phyloP scores from a whole-genome alignment of 192 early-diverging fungal genomes.

The Jimgerdemannia flammicorona region DNA sequence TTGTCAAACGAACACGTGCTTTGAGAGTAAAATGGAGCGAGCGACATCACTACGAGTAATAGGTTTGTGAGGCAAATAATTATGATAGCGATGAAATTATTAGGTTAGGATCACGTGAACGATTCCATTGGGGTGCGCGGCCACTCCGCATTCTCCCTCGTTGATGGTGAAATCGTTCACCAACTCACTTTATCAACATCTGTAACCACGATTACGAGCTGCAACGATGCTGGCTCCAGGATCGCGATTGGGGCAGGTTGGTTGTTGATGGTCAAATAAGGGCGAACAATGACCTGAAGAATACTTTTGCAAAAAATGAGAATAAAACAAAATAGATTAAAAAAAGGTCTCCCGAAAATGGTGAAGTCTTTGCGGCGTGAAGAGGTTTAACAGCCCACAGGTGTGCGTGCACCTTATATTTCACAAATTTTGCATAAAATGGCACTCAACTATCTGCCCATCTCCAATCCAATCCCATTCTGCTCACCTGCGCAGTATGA shows the following conservation, averaged over 20 bases:
- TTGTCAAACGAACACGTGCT: not conserved
- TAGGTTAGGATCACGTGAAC: too few species aligned
- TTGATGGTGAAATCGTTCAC: not conserved
- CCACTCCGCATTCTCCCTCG: not conserved
- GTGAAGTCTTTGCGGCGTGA: too few species aligned
- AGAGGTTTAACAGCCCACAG: too few species aligned
- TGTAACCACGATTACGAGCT: slow-evolving; percentile 5
- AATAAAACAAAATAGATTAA: not conserved
- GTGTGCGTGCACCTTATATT: too few species aligned
- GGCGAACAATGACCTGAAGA: slow-evolving; percentile 18
- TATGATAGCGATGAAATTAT: not conserved
- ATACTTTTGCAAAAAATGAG: not conserved
- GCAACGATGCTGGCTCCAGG: slow-evolving; percentile 32
- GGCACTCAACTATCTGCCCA: too few species aligned
- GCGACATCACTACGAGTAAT: not conserved
- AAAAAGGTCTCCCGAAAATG: too few species aligned
- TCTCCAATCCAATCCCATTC: not conserved
- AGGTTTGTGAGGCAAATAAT: not conserved
- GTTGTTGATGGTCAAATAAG: slow-evolving; percentile 9
- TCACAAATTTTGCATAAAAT: too few species aligned
- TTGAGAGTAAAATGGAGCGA: not conserved
- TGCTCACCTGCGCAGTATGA: slow-evolving; percentile 26
- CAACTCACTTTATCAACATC: slow-evolving; percentile 13
- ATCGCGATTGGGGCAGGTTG: slow-evolving; percentile 24
- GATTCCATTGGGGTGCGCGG: too few species aligned